Percentiles rank a stretch among this genome's conserved stretches.
Evolutionary conservation across 495 filamentous ascomycete species (phyloP).

Genomic region (Penicillium chermesinum): DNA sequence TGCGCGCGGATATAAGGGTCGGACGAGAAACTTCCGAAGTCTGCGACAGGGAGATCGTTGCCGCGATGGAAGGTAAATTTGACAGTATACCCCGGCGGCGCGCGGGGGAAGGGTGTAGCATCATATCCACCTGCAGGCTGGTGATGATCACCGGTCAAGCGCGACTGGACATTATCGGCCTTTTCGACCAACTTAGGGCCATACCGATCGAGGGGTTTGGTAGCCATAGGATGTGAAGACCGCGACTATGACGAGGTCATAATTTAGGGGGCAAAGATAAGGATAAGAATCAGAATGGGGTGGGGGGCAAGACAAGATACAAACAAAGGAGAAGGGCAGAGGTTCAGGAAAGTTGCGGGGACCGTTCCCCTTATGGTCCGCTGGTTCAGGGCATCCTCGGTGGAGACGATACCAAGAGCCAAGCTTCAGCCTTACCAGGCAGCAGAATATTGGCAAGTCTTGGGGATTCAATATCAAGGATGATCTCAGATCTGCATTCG

Average conservation of each 20-base stretch:
- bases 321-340: neutral
- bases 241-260: neutral
- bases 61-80: slow-evolving; percentile 82
- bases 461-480: neutral
- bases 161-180: slow-evolving; percentile 54
- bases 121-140: slow-evolving; percentile 75
- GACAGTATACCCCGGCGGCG: slow-evolving; percentile 72
- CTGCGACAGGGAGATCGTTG: slow-evolving; percentile 72
- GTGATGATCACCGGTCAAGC: slow-evolving; percentile 27
- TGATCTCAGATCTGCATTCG: neutral
- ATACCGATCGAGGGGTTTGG: slow-evolving; percentile 30
- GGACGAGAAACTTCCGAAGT: slow-evolving; percentile 69
- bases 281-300: neutral
- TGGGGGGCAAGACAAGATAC: neutral
- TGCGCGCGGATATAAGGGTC: slow-evolving; percentile 80
- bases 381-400: slow-evolving; percentile 1
- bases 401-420: slow-evolving; percentile 3
- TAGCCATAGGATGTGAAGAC: slow-evolving; percentile 14
- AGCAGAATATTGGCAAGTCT: neutral
- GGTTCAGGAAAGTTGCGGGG: too few relatives aligned
- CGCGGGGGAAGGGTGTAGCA: slow-evolving; percentile 65
- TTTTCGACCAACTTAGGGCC: slow-evolving; percentile 51
- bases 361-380: too few relatives aligned
- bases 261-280: slow-evolving; percentile 1
- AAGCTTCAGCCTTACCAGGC: slow-evolving; percentile 14